A percentile compares a stretch with the other conserved stretches of the same genome.
These are phyloP conservation scores for Willaertia magna DNA, from an alignment of 208 protist genomes.

Conservation along the genomic window DNA sequence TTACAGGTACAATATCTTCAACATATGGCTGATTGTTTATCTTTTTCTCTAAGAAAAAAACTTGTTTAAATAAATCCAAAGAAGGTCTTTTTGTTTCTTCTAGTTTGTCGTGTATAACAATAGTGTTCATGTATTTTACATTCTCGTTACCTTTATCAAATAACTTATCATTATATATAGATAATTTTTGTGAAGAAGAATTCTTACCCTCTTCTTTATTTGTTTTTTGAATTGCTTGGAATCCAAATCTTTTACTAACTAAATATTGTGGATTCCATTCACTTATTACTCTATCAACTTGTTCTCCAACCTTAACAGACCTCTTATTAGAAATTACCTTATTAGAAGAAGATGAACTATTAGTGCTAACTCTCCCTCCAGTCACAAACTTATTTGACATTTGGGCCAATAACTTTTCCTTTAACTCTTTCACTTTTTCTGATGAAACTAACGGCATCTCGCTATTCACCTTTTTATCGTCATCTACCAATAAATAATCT, in stretches of 20 bases:
- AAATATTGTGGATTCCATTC: not conserved
- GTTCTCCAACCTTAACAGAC: too few relatives aligned
- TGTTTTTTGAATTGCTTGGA: too few relatives aligned
- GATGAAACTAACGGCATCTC: not conserved
- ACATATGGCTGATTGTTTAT: not conserved
- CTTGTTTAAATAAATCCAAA: not conserved
- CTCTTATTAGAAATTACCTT: too few relatives aligned
- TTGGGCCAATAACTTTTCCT: not conserved
- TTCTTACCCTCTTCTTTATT: not conserved
- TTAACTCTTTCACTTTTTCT: not conserved
- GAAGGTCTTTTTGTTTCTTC: not conserved
- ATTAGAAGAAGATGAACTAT: too few relatives aligned
- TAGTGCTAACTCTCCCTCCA: too few relatives aligned
- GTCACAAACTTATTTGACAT: not conserved
- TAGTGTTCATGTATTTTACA: not conserved
- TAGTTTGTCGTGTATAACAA: not conserved
- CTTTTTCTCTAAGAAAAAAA: not conserved
- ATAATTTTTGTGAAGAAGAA: not conserved
- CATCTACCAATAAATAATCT: not conserved
- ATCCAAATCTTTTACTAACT: not conserved
- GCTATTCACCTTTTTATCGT: not conserved
- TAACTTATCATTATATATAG: not conserved
- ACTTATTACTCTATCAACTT: not conserved
- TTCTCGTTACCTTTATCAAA: not conserved
- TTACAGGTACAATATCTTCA: not conserved